Evolutionary conservation across 192 early-diverging fungal species (phyloP), one percentile per base, ranked within the genome.

Genomic region (Podila verticillata): DNA sequence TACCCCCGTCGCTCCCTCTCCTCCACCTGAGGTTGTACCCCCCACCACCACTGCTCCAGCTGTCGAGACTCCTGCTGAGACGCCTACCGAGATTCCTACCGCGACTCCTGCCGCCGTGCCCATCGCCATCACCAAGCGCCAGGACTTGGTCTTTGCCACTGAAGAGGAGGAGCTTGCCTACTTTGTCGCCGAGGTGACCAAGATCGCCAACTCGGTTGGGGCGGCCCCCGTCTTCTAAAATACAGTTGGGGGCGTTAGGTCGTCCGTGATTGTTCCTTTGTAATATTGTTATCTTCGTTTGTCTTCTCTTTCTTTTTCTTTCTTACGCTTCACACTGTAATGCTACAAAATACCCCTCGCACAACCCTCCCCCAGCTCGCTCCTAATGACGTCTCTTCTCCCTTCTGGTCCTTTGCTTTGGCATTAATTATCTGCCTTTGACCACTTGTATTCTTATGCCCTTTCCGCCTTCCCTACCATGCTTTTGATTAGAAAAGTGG

Each of bases 91-190:
- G n/a, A n/a, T n/a, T n/a, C n/a, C n/a, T n/a, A n/a, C n/a, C n/a
- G n/a, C n/a, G n/a, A n/a, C n/a, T n/a, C n/a, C n/a, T n/a, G n/a
- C n/a, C n/a, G n/a, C n/a, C n/a, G n/a, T n/a, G n/a, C n/a, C n/a
- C n/a, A n/a, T n/a, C n/a, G 34, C 47, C 10, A 58, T 72, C 57
- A 39, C 4, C 48, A 80, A 72, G 77, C 77, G 77, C 19, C 77
- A 80, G 61, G 44, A 51, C n/a, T 60, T 28, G 65, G 9, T 26
- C 51, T 54, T 54, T 54, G 51, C 51, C 51, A 54, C n/a, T 54
- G 51, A 54, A 7, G 13, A 54, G 51, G 51, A 54, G 10, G 51
- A 26, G 20, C 51, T 65, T 20, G 44, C 36, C 24, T 19, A 26
- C 26, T 48, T 28, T 28, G 20, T 28, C 35, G 19, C n/a, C 5